Conservation (phyloP, 2,329 filamentous ascomycete genomes). For the Aspergillus aculeatinus region DNA sequence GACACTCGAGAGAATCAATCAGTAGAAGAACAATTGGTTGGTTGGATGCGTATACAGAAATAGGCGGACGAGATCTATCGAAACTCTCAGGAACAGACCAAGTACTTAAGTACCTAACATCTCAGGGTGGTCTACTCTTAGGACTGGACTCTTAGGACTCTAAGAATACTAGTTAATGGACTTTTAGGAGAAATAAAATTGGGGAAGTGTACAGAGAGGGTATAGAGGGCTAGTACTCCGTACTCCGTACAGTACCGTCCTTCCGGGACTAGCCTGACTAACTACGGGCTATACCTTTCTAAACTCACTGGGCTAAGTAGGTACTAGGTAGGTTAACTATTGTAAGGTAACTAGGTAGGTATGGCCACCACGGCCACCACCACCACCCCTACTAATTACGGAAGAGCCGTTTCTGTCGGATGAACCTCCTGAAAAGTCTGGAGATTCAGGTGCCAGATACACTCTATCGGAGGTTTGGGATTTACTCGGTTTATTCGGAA, state of each 20-base stretch:
- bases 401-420: not conserved
- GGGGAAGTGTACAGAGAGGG: not conserved
- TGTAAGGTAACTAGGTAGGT: too few relatives aligned
- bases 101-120: conserved; percentile 7
- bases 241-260: not conserved
- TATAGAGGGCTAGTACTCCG: not conserved
- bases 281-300: not conserved
- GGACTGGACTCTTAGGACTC: not conserved
- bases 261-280: not conserved
- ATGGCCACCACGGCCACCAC: not conserved
- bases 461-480: not conserved
- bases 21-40: not conserved
- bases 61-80: not conserved
- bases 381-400: not conserved
- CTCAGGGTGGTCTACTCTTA: not conserved
- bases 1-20: too few relatives aligned
- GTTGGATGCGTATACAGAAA: not conserved
- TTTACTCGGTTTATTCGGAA: not conserved
- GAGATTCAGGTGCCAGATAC: not conserved
- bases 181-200: not conserved
- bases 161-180: not conserved
- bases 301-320: too few relatives aligned
- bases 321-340: too few relatives aligned
- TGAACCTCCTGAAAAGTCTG: not conserved
- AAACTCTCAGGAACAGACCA: conserved; percentile 4